A percentile compares a stretch with the other conserved stretches of the same genome.
These are phyloP conservation scores for Cladophialophora psammophila DNA, from an alignment of 2,329 filamentous ascomycete genomes.

Conservation along the genomic window DNA sequence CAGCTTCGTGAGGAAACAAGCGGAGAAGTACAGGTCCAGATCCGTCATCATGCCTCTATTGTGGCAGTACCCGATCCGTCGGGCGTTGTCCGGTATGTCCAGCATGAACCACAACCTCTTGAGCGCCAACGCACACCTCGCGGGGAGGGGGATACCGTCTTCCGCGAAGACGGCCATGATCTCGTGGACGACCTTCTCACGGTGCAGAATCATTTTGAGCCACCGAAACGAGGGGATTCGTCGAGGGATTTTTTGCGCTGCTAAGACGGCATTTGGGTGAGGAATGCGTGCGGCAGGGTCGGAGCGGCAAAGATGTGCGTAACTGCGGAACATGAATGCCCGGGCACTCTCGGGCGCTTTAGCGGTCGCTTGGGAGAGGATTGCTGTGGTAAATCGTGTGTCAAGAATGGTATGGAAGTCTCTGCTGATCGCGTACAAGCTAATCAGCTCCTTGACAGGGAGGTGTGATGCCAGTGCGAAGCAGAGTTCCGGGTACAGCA, in stretches of 20 bases:
- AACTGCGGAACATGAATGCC: conserved; percentile 69
- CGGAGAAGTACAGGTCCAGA: conserved; percentile 66
- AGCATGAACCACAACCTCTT: conserved; percentile 77
- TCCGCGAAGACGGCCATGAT: conserved; percentile 69
- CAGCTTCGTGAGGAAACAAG: conserved; percentile 75
- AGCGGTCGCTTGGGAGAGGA: conserved; percentile 62
- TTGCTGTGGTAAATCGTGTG: conserved; percentile 64
- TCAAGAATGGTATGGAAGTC: conserved; percentile 69
- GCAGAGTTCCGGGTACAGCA: conserved; percentile 58
- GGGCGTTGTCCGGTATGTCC: conserved; percentile 66
- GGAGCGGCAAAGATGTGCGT: conserved; percentile 62
- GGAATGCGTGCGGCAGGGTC: conserved; percentile 63
- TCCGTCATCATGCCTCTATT: conserved; percentile 64
- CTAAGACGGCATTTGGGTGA: conserved; percentile 49
- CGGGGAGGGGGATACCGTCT: conserved; percentile 65
- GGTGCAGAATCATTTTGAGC: conserved; percentile 70
- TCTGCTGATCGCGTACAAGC: conserved; percentile 69
- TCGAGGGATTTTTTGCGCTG: conserved; percentile 50
- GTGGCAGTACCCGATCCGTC: conserved; percentile 63
- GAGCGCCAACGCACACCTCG: conserved; percentile 56
- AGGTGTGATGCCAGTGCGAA: conserved; percentile 65
- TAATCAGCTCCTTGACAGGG: conserved; percentile 63
- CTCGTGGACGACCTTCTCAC: conserved; percentile 64
- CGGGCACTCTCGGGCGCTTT: conserved; percentile 63
- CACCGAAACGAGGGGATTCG: conserved; percentile 70